Evolutionary conservation across 129 eudicot genomes (phyloP), one percentile per base, ranked within the genome.

Genomic region (Escallonia rubra): DNA sequence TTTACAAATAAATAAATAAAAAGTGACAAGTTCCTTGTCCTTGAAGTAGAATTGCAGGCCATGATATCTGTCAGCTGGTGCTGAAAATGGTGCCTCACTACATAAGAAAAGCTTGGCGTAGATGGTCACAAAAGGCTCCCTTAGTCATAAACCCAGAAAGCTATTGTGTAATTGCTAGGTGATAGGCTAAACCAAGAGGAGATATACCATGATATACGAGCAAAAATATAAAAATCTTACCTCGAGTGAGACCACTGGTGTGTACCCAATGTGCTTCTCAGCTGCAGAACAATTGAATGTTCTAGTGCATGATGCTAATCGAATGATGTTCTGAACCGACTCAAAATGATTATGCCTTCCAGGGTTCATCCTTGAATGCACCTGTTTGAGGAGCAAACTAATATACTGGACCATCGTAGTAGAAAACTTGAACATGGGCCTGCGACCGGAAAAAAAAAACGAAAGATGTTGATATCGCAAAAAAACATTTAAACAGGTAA

Each of bases 201-300:
- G 57, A 70, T 42, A 48, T 38, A 38, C 8, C 7, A 48, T 15
- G 11, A 42, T 38, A 57, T 45, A 78, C 10, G 59, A 56, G 56
- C 45, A 15, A 47, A 61, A 71, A 58, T 38, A 14, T 57, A 43
- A 59, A 61, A 61, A 63, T 63, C 90, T 73, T 79, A 91, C 97
- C 69, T 88, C 84, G 43, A 91, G 62, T 39, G 94, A 77, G 68
- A 91, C 85, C 48, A 91, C 55, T 70, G 97, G 94, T 34, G 90
- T 81, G 78, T 91, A 91, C 48, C 85, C 86, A 72, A 91, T 77
- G 70, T 83, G 83, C 56, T 77, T 81, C 72, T 81, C 81, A 62
- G 96, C 96, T 41, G 90, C 94, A 67, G 88, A 69, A 78, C 96
- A 91, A 82, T 77, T 79, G 61, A 85, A 88, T 70, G 96, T 91